These are phyloP conservation scores for Penicillium coffeae DNA, from an alignment of 495 filamentous ascomycete species.

Conservation along the genomic window DNA sequence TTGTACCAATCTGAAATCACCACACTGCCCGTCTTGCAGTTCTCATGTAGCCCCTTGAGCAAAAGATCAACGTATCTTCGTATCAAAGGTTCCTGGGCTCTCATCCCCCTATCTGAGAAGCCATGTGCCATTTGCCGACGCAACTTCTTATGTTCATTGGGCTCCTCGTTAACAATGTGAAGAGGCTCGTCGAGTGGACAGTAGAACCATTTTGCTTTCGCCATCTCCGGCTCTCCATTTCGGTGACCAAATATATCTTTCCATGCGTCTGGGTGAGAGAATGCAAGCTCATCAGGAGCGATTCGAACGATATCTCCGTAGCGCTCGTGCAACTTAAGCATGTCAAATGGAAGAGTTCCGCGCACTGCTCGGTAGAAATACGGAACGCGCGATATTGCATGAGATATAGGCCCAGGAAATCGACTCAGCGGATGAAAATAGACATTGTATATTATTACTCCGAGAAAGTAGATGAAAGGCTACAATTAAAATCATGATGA, in stretches of 20 bases:
- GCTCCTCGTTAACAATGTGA: slow-evolving; percentile 24
- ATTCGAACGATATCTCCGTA: slow-evolving; percentile 56
- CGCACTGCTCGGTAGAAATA: slow-evolving; percentile 1
- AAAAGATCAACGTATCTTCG: slow-evolving; percentile 43
- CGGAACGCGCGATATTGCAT: background rate
- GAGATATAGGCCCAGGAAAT: slow-evolving; percentile 1
- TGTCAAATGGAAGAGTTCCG: slow-evolving; percentile 29
- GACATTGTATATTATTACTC: slow-evolving; percentile 1
- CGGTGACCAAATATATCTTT: slow-evolving; percentile 52
- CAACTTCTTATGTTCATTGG: slow-evolving; percentile 38
- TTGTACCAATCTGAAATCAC: slow-evolving; percentile 55
- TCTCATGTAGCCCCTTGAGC: slow-evolving; percentile 37
- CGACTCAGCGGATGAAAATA: slow-evolving; percentile 2
- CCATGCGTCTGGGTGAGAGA: slow-evolving; percentile 47
- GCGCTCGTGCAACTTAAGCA: slow-evolving; percentile 40
- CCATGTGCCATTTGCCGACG: slow-evolving; percentile 49
- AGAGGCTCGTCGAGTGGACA: slow-evolving; percentile 6
- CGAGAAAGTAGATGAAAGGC: background rate
- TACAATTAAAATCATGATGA: no score
- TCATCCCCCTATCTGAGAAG: slow-evolving; percentile 47
- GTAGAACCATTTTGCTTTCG: slow-evolving; percentile 19
- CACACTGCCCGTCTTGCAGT: slow-evolving; percentile 8
- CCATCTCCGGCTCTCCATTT: slow-evolving; percentile 12
- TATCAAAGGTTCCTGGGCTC: slow-evolving; percentile 38
- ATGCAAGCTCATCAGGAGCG: slow-evolving; percentile 51